These are phyloP conservation scores for Leccinellum rugosiceps DNA, from an alignment of 768 basidiomycete genomes.

Conservation along the genomic window DNA sequence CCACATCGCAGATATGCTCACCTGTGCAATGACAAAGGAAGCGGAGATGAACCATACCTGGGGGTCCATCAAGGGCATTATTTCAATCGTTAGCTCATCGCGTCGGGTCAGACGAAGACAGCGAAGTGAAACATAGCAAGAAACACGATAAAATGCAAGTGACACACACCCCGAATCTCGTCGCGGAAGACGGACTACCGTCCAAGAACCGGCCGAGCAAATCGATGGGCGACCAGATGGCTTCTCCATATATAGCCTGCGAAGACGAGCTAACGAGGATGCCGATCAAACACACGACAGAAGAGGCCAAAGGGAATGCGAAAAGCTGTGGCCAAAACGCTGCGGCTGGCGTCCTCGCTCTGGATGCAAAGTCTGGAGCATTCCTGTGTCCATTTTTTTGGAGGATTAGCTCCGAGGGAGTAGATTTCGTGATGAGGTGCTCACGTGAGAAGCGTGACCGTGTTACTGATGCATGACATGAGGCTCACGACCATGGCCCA, in stretches of 20 bases:
- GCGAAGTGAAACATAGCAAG: not conserved
- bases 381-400: slow-evolving; percentile 40
- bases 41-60: slow-evolving; percentile 77
- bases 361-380: slow-evolving; percentile 75
- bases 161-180: slow-evolving; percentile 57
- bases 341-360: slow-evolving; percentile 51
- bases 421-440: slow-evolving; percentile 17
- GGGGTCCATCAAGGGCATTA: not conserved
- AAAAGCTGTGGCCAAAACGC: slow-evolving; percentile 66
- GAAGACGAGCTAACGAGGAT: slow-evolving; percentile 81
- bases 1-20: slow-evolving; percentile 19
- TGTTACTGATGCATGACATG: slow-evolving; percentile 79
- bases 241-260: slow-evolving; percentile 69
- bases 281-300: slow-evolving; percentile 73
- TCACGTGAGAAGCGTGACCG: slow-evolving; percentile 70
- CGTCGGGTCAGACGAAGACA: not conserved
- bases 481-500: slow-evolving; percentile 75
- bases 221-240: slow-evolving; percentile 78
- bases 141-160: not conserved
- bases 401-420: not conserved
- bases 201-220: slow-evolving; percentile 68
- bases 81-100: not conserved
- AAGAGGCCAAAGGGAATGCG: slow-evolving; percentile 70
- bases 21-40: slow-evolving; percentile 78
- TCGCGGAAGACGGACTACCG: slow-evolving; percentile 55